Evolutionary conservation across 2,329 filamentous ascomycete genomes (phyloP).

Genomic region (Talaromyces marneffei): DNA sequence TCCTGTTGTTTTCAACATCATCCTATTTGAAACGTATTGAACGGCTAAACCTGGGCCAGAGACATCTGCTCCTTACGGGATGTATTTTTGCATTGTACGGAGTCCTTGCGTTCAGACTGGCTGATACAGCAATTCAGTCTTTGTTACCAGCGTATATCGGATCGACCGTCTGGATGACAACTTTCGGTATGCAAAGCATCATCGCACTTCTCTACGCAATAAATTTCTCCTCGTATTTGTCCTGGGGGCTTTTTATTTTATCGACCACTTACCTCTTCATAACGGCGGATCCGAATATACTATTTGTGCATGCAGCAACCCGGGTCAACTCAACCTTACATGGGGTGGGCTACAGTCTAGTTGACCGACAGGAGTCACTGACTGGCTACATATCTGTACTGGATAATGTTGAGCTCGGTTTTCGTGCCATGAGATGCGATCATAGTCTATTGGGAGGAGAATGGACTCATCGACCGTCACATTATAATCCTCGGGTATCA

Average conservation of each 20-base stretch:
- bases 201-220: conserved; percentile 60
- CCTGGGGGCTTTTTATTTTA: conserved; percentile 58
- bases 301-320: conserved; percentile 54
- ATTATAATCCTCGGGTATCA: conserved; percentile 53
- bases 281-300: conserved; percentile 68
- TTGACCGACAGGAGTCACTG: conserved; percentile 77
- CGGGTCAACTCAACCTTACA: conserved; percentile 62
- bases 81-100: conserved; percentile 36
- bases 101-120: conserved; percentile 57
- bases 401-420: conserved; percentile 65
- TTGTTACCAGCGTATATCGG: conserved; percentile 52
- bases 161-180: conserved; percentile 58
- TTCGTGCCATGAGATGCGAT: conserved; percentile 82
- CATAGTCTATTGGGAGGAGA: conserved; percentile 91
- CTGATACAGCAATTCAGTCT: conserved; percentile 37
- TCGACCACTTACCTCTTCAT: conserved; percentile 62
- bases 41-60: conserved; percentile 57
- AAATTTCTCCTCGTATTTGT: conserved; percentile 56
- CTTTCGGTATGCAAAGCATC: conserved; percentile 65
- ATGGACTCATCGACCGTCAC: conserved; percentile 58
- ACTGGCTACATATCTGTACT: conserved; percentile 92
- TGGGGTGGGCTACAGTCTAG: conserved; percentile 62
- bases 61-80: conserved; percentile 54
- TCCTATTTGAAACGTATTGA: conserved; percentile 40
- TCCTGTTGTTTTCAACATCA: conserved; percentile 59